Conservation (phyloP, 2,329 filamentous ascomycete genomes). For the Pseudocercospora crystallina region DNA sequence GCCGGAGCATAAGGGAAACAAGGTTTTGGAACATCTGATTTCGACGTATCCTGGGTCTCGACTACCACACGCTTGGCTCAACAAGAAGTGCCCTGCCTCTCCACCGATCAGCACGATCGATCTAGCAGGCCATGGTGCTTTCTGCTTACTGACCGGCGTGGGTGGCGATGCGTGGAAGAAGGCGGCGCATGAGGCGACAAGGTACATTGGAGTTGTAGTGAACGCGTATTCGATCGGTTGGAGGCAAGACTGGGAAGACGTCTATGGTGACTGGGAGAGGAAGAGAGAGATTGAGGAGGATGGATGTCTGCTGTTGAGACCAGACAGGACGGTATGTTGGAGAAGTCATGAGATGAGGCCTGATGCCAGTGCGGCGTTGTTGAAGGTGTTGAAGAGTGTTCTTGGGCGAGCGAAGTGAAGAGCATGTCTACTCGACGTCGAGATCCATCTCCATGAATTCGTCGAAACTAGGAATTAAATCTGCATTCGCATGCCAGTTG, state of each 20-base stretch:
- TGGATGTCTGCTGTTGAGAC: constrained; percentile 58
- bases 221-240: constrained; percentile 56
- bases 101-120: constrained; percentile 51
- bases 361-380: constrained; percentile 24
- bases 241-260: constrained; percentile 60
- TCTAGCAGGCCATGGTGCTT: constrained; percentile 57
- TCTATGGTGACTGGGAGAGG: constrained; percentile 61
- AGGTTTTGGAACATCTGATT: constrained; percentile 28
- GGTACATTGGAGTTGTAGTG: constrained; percentile 48
- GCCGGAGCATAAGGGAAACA: constrained; percentile 25
- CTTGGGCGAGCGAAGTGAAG: constrained; percentile 18
- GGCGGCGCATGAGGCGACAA: constrained; percentile 45
- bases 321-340: constrained; percentile 62
- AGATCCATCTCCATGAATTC: no score
- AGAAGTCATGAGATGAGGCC: constrained; percentile 36
- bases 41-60: constrained; percentile 59
- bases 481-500: no score
- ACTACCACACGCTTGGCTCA: constrained; percentile 65
- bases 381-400: constrained; percentile 28
- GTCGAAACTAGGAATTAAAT: no score
- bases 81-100: constrained; percentile 30
- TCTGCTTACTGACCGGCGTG: constrained; percentile 47
- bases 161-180: constrained; percentile 55
- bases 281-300: constrained; percentile 57
- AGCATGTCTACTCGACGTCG: no score